These are phyloP conservation scores for Vavraia culicis DNA, from an alignment of 371 early-diverging fungal species.

Conservation along the genomic window DNA sequence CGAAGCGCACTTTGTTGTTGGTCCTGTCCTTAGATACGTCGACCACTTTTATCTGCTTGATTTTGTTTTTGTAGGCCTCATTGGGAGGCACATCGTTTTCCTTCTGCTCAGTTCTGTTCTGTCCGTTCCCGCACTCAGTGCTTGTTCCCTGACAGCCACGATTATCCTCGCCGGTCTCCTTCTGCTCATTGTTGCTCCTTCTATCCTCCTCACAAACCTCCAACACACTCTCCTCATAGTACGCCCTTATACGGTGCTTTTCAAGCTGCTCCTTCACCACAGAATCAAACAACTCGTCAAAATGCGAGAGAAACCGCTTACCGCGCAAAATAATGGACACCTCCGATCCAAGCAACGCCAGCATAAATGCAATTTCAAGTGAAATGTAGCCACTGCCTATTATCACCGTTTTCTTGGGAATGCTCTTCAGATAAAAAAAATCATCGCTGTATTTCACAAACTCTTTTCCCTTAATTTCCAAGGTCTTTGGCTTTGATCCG, in stretches of 20 bases:
- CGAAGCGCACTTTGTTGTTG: too few species aligned
- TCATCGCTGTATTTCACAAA: constrained; percentile 67
- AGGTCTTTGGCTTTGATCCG: constrained; percentile 43
- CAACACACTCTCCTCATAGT: constrained; percentile 45
- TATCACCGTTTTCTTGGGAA: constrained; percentile 69
- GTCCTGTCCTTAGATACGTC: too few species aligned
- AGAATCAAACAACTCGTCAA: constrained; percentile 62
- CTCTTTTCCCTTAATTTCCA: constrained; percentile 26
- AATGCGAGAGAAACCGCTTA: constrained; percentile 58
- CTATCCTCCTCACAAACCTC: too few species aligned
- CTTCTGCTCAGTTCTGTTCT: too few species aligned
- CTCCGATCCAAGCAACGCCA: constrained; percentile 61
- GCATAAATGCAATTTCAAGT: constrained; percentile 76
- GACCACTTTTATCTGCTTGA: too few species aligned
- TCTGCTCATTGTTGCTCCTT: constrained; percentile 13
- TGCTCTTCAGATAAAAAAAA: constrained; percentile 67
- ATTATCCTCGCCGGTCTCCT: constrained; percentile 7
- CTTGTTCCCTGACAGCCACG: too few species aligned
- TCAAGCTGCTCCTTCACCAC: constrained; percentile 56
- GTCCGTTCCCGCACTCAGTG: too few species aligned
- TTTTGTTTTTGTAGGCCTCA: too few species aligned
- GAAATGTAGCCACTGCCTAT: constrained; percentile 63
- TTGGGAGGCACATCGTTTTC: too few species aligned
- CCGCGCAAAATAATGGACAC: constrained; percentile 64
- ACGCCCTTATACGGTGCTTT: constrained; percentile 52